Evolutionary conservation across 1,284 basidiomycete genomes (phyloP), one percentile per base, ranked within the genome.

Genomic region (Cutaneotrichosporon sp.): DNA sequence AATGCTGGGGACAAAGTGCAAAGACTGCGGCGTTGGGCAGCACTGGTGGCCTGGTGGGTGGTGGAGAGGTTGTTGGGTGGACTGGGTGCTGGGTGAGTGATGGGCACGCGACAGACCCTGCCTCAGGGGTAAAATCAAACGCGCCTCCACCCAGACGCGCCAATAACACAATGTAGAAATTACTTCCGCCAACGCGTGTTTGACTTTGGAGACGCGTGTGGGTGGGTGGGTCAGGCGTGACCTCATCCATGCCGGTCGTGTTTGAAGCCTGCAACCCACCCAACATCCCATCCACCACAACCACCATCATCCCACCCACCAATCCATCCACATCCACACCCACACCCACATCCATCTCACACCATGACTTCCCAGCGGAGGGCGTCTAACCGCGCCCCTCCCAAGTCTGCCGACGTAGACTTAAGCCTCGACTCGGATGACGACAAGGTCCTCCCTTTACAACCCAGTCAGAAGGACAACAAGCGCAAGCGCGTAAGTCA

Each of bases 401-500:
- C 34, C 34, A 25, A 38, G 22, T 5, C 34, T 16, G 22, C 6
- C 51, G 14, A 27, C 13, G 18, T 54, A 16, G 54, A 56, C 31
- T 34, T 56, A 31, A 56, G 18, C 16, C 18, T 46, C 27, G 54
- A 57, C 33, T 49, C 55, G 33, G 55, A 49, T 22, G 33, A 34
- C 20, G 55, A 57, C 9, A 11, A n/a, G 11, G 14, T 34, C 8
- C 20, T 57, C 16, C 53, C 53, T 20, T 27, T 54, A 16, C 53
- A 31, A 13, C 27, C 38, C 6, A 45, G 27, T 10, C 46, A 25
- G 9, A 29, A 25, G 7, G 10, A 25, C 13, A 58, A 43, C 46
- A 58, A 58, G 34, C 56, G 56, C 24, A 51, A 43, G 36, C 34
- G 56, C 5, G 56, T 58, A 13, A 45, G 56, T 38, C 8, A 20